Base-by-base conservation (phyloP, 2,329 filamentous ascomycete genomes). In the Fusarium buxicola region DNA sequence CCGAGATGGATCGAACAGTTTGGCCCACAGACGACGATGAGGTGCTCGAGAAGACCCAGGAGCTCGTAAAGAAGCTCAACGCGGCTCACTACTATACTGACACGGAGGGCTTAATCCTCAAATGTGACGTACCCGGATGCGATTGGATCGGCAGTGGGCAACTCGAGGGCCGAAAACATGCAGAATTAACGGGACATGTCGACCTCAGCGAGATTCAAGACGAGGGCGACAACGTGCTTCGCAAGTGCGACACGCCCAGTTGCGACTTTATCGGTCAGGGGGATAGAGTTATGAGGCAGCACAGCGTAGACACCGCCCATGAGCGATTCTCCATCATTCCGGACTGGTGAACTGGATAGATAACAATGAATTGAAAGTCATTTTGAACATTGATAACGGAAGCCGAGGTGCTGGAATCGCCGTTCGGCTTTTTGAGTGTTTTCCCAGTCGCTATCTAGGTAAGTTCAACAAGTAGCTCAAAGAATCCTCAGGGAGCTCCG, bases 31-130 rank as follows among this genome's bases (percentile, higher is more conserved):
- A 77, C 34, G 82, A 86, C 64, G 79, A 84, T n/a, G 89, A 90
- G 67, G 85, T 96, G 1, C 87, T 97, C 50, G 83, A 84, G 13
- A 88, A 84, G 57, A 89, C 94, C 0, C 75, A 84, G 59, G 81
- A 86, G 51, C 77, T 94, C 28, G 90, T 90, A 45, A 76, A 77
- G 61, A 84, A 89, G 59, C 80, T 98, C 34, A 78, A 81, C 60
- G 84, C 89, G 65, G 83, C 86, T 48, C 87, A 96, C 73, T 98
- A 98, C 74, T 97, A 87, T 70, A 97, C 94, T 0, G 92, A 97
- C 74, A 96, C 92, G 0, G 86, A 90, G 18, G 89, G 89, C 1
- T 92, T 97, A 72, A 82, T 86, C 32, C 85, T 97, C 56, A 87
- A 83, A 70, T 98, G 94, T 75, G 92, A 93, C 63, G 80, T 83